Evolutionary conservation across 805 yeast species (phyloP).

Genomic region (Wickerhamiella galacta): DNA sequence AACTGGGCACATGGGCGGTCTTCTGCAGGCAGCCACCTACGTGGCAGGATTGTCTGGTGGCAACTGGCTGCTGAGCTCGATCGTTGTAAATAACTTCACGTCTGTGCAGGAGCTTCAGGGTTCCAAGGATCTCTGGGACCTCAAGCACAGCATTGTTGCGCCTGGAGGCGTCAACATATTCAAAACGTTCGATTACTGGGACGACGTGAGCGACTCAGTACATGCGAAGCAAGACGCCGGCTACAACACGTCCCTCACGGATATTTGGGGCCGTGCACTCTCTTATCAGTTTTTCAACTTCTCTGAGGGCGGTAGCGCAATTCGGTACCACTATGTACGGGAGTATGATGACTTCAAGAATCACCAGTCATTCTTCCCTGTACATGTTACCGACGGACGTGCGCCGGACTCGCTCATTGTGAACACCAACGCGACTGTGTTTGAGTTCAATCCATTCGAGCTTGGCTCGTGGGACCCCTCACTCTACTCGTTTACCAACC

Average conservation of each 20-base stretch:
- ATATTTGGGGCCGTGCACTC: constrained; percentile 67
- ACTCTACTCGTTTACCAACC: constrained; percentile 44
- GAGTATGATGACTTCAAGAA: constrained; percentile 42
- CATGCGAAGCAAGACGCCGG: constrained; percentile 47
- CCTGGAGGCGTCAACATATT: constrained; percentile 48
- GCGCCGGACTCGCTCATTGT: constrained; percentile 33
- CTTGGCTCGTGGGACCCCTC: constrained; percentile 83
- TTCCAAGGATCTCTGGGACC: constrained; percentile 44
- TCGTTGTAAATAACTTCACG: constrained; percentile 57
- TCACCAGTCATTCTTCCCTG: constrained; percentile 58
- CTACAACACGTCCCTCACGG: constrained; percentile 49
- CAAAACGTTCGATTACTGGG: constrained; percentile 36
- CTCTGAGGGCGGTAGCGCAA: constrained; percentile 46
- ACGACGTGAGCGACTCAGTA: constrained; percentile 29
- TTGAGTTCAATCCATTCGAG: constrained; percentile 40
- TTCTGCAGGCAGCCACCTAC: constrained; percentile 54
- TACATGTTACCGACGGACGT: constrained; percentile 35
- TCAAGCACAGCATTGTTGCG: constrained; percentile 39
- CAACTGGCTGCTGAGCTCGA: constrained; percentile 59
- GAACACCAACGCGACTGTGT: constrained; percentile 47
- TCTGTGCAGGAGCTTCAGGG: constrained; percentile 43
- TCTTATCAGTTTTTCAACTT: constrained; percentile 54
- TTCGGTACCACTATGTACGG: constrained; percentile 41
- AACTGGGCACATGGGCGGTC: constrained; percentile 49
- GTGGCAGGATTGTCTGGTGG: constrained; percentile 74